Evolutionary conservation across 352 stramenopile genomes (phyloP).

Genomic region (Phytophthora crassamura): DNA sequence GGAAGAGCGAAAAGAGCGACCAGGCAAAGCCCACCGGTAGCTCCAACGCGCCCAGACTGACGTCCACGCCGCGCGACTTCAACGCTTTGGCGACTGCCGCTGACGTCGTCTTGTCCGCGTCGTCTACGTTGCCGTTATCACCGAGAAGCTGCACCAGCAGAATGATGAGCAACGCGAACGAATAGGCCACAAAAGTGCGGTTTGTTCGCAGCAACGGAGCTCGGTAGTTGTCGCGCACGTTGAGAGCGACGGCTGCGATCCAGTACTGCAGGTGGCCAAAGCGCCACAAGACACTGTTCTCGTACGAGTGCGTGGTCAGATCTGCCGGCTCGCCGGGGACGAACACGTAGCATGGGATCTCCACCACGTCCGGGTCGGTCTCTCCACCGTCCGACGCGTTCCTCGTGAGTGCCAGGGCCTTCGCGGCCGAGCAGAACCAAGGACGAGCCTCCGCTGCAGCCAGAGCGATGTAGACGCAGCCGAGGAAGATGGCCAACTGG

Average conservation of each 20-base stretch:
- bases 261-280: constrained; percentile 84
- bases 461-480: constrained; percentile 66
- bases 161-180: constrained; percentile 58
- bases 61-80: constrained; percentile 54
- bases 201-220: constrained; percentile 63
- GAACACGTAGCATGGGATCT: constrained; percentile 73
- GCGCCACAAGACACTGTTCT: constrained; percentile 81
- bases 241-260: constrained; percentile 73
- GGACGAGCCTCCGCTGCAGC: constrained; percentile 52
- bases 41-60: constrained; percentile 59
- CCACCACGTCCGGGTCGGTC: constrained; percentile 47
- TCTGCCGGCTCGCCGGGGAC: constrained; percentile 52
- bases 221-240: constrained; percentile 67
- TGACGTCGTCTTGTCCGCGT: constrained; percentile 51
- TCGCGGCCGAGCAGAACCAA: constrained; percentile 70
- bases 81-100: constrained; percentile 39
- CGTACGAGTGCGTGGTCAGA: constrained; percentile 75
- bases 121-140: constrained; percentile 65
- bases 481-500: constrained; percentile 60
- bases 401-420: constrained; percentile 54
- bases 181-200: constrained; percentile 55
- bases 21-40: constrained; percentile 62
- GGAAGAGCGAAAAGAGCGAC: constrained; percentile 73
- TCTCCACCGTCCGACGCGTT: constrained; percentile 25
- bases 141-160: constrained; percentile 71